phyloP scores from a whole-genome alignment of 805 yeast genomes.

The Candida gorgasii region DNA sequence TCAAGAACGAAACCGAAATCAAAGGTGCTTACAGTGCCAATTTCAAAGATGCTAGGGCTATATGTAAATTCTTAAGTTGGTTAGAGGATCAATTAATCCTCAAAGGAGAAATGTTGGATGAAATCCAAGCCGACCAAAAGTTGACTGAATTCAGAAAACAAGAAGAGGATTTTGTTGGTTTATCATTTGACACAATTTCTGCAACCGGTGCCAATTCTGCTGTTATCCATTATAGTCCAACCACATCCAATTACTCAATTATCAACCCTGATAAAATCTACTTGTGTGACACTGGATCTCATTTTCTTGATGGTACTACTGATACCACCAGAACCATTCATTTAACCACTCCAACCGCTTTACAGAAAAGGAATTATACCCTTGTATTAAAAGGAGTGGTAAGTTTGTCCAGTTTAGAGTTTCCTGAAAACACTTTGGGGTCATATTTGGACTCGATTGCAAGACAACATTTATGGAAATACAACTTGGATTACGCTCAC shows the following conservation, averaged over 20 bases:
- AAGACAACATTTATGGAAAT: constrained; percentile 56
- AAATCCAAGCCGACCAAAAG: constrained; percentile 59
- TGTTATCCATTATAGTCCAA: constrained; percentile 72
- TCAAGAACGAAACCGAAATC: constrained; percentile 51
- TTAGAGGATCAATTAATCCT: constrained; percentile 52
- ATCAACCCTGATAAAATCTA: constrained; percentile 66
- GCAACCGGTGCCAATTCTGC: constrained; percentile 79
- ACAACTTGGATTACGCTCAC: constrained; percentile 60
- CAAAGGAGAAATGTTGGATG: constrained; percentile 47
- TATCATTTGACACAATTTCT: constrained; percentile 73
- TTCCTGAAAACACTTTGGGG: constrained; percentile 59
- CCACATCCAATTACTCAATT: constrained; percentile 38
- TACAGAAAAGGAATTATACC: constrained; percentile 52
- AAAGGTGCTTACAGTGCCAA: constrained; percentile 54
- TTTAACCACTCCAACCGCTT: constrained; percentile 47
- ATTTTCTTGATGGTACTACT: constrained; percentile 84
- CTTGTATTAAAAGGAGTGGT: constrained; percentile 60
- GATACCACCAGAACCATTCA: constrained; percentile 65
- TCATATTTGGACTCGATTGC: constrained; percentile 57
- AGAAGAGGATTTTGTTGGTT: constrained; percentile 56
- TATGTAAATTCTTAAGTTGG: constrained; percentile 58
- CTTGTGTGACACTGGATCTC: constrained; percentile 89
- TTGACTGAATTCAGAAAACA: constrained; percentile 35
- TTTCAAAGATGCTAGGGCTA: constrained; percentile 59
- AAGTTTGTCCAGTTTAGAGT: constrained; percentile 47